These are phyloP conservation scores for Crucibulum parvulum DNA, from an alignment of 1,284 basidiomycete genomes.

Conservation along the genomic window DNA sequence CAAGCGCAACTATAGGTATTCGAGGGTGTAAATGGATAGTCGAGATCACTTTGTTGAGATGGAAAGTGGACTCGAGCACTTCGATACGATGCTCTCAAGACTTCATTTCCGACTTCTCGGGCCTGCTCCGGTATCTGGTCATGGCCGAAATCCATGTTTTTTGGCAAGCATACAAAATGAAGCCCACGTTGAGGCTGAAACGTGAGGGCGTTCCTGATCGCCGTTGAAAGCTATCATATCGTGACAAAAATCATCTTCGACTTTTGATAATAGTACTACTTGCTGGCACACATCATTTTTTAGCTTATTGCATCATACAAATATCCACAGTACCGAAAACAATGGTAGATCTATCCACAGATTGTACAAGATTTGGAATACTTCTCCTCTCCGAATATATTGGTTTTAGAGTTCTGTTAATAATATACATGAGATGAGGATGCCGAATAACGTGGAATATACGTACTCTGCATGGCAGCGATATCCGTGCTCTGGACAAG, in stretches of 20 bases:
- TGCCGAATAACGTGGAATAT: neutral
- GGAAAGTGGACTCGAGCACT: neutral
- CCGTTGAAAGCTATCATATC: neutral
- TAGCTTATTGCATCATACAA: neutral
- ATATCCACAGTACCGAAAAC: too few species aligned
- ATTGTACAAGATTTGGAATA: too few species aligned
- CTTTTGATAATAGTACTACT: neutral
- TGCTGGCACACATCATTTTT: neutral
- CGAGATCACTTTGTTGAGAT: neutral
- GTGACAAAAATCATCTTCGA: neutral
- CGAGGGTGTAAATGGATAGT: neutral
- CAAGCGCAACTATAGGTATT: neutral
- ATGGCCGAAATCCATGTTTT: neutral
- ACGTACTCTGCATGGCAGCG: constrained; percentile 88
- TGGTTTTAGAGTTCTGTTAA: neutral
- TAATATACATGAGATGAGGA: too few species aligned
- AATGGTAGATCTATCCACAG: too few species aligned
- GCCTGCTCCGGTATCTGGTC: neutral
- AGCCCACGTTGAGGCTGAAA: neutral
- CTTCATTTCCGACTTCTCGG: constrained; percentile 1
- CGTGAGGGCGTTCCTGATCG: constrained; percentile 3
- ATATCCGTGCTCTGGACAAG: constrained; percentile 96
- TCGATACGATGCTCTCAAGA: neutral
- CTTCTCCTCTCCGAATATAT: neutral
- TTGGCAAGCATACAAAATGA: neutral